phyloP scores from a whole-genome alignment of 1,139 yeast species.

The Scheffersomyces titani region DNA sequence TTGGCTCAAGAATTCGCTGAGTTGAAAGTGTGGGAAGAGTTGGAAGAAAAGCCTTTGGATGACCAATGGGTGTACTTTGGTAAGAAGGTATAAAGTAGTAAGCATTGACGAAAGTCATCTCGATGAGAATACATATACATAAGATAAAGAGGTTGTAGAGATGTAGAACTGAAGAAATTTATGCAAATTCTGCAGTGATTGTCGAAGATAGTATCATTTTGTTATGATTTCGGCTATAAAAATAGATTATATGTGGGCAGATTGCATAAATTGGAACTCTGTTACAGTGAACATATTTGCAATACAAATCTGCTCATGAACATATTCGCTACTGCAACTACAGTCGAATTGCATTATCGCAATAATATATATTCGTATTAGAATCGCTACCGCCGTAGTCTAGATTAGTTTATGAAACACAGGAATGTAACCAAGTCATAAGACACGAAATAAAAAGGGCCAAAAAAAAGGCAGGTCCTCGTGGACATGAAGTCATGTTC shows the following conservation, averaged over 20 bases:
- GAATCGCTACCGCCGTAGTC: background rate
- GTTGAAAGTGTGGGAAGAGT: constrained; percentile 68
- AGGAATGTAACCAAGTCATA: background rate
- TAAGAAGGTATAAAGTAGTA: constrained; percentile 42
- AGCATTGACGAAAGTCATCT: background rate
- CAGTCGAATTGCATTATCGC: background rate
- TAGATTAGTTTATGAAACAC: background rate
- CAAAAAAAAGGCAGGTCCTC: background rate
- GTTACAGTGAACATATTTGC: no score
- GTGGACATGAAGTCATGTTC: background rate
- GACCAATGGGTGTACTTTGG: constrained; percentile 77
- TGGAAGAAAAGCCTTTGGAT: constrained; percentile 68
- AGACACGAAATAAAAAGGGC: background rate
- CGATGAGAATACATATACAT: background rate
- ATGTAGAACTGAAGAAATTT: background rate
- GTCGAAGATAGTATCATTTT: background rate
- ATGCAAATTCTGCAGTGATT: background rate
- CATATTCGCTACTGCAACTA: background rate
- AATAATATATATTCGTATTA: background rate
- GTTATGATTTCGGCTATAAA: background rate
- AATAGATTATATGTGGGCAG: background rate
- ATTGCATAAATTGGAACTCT: no score
- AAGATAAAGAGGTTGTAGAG: background rate
- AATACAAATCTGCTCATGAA: no score
- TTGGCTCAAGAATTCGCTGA: constrained; percentile 69